phyloP scores from a whole-genome alignment of 495 filamentous ascomycete species.

The Evernia prunastri region DNA sequence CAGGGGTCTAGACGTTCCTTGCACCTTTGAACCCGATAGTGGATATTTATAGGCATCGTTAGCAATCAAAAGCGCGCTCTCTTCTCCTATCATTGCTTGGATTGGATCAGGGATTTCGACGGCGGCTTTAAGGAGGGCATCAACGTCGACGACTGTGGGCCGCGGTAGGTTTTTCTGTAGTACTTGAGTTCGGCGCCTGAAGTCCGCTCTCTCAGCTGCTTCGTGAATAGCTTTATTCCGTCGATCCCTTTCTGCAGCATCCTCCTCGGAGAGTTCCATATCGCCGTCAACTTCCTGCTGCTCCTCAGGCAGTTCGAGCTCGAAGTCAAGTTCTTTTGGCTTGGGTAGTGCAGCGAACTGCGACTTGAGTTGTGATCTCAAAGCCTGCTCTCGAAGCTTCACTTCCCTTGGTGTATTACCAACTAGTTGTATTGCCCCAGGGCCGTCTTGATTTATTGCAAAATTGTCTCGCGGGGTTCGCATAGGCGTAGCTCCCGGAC shows the following conservation, averaged over 20 bases:
- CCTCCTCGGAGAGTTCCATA: conserved; percentile 62
- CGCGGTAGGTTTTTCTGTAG: conserved; percentile 79
- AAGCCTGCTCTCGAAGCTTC: conserved; percentile 62
- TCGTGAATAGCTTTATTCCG: conserved; percentile 61
- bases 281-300: conserved; percentile 52
- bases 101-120: conserved; percentile 47
- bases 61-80: conserved; percentile 71
- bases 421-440: conserved; percentile 58
- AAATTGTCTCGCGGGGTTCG: conserved; percentile 88
- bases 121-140: conserved; percentile 57
- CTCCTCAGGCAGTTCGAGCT: conserved; percentile 86
- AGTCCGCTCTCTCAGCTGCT: conserved; percentile 67
- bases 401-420: conserved; percentile 74
- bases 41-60: conserved; percentile 75
- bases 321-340: conserved; percentile 85
- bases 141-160: conserved; percentile 64
- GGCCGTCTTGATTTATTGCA: conserved; percentile 63
- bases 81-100: conserved; percentile 59
- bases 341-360: conserved; percentile 75
- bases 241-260: conserved; percentile 75
- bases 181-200: conserved; percentile 78
- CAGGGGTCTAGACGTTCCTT: conserved; percentile 53
- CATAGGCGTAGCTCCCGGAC: conserved; percentile 77
- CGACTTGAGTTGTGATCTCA: conserved; percentile 61
- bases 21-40: conserved; percentile 55